Evolutionary conservation across 371 early-diverging fungal species (phyloP).

Genomic region (Mortierella sp.): DNA sequence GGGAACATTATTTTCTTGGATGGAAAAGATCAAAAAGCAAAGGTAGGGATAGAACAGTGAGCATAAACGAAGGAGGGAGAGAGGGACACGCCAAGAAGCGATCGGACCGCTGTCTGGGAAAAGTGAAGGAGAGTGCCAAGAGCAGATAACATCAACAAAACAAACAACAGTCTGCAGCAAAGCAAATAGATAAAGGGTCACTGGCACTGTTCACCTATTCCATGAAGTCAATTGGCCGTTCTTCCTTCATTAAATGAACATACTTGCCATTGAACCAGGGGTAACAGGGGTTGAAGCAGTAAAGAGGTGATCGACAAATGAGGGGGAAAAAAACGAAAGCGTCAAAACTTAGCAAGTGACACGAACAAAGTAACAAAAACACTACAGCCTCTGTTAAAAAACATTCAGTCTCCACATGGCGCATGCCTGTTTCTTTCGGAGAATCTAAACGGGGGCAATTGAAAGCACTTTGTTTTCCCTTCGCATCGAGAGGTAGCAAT

Average conservation of each 20-base stretch:
- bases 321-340: not conserved
- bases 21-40: not conserved
- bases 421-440: not conserved
- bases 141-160: not conserved
- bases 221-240: not conserved
- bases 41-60: too few species aligned
- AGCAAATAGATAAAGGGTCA: too few species aligned
- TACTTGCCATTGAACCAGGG: not conserved
- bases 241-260: not conserved
- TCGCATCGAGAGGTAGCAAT: not conserved
- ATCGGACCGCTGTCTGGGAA: not conserved
- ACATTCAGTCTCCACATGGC: not conserved
- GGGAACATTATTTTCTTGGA: not conserved
- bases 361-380: not conserved
- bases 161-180: not conserved
- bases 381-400: not conserved
- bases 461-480: not conserved
- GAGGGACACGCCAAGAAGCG: conserved; percentile 1
- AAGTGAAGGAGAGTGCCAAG: not conserved
- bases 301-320: not conserved
- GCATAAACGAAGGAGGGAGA: not conserved
- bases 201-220: not conserved
- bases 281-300: not conserved
- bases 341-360: not conserved
- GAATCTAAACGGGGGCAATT: not conserved